Conservation (phyloP, 202 grass and related monocot species). For the Digitaria exilis region DNA sequence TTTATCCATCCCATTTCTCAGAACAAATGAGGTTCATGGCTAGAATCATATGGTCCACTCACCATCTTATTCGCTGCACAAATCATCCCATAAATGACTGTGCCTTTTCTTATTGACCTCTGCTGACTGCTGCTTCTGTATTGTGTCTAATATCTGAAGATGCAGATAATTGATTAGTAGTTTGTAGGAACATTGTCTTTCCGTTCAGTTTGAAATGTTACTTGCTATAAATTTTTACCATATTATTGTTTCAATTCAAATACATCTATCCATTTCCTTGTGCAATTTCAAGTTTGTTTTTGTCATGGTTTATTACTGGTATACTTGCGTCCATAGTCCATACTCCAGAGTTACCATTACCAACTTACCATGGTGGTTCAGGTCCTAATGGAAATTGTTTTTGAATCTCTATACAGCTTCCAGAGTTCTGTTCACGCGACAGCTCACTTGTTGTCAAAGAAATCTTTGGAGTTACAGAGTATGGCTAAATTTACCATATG, state of each 20-base stretch:
- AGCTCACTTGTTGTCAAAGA: conserved; percentile 88
- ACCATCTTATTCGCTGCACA: too few relatives aligned
- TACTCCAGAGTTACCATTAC: too few relatives aligned
- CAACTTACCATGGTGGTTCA: too few relatives aligned
- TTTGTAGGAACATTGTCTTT: conserved; percentile 2
- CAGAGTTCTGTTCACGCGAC: conserved; percentile 80
- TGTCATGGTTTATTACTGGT: too few relatives aligned
- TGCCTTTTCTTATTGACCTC: too few relatives aligned
- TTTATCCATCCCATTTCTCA: neutral
- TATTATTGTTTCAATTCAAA: neutral
- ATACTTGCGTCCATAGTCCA: too few relatives aligned
- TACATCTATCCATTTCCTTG: neutral
- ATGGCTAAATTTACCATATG: conserved; percentile 36
- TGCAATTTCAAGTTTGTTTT: too few relatives aligned
- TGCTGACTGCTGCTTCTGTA: neutral
- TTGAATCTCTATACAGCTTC: conserved; percentile 68
- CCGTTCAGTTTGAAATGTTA: neutral
- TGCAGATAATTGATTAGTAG: neutral
- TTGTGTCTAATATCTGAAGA: neutral
- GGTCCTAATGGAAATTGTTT: conserved; percentile 36
- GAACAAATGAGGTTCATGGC: too few relatives aligned
- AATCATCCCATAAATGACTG: too few relatives aligned
- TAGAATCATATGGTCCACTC: neutral
- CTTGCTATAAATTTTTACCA: neutral
- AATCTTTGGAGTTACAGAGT: conserved; percentile 99